These are phyloP conservation scores for Oryza coarctata DNA, from an alignment of 176 grass and related monocot genomes.

Conservation along the genomic window DNA sequence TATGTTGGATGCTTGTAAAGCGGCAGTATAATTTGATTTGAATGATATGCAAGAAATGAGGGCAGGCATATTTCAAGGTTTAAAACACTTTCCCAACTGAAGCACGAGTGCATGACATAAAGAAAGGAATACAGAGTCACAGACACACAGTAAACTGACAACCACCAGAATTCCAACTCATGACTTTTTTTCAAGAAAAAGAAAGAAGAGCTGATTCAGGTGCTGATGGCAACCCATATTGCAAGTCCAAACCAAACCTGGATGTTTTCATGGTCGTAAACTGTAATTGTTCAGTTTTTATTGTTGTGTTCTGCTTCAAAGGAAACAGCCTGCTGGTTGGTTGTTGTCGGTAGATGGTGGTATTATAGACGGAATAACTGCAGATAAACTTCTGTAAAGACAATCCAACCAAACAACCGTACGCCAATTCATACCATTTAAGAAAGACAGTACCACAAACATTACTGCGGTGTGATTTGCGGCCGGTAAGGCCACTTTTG, in stretches of 20 bases:
- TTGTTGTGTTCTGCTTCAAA: background rate
- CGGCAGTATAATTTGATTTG: background rate
- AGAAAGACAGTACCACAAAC: conserved; percentile 1
- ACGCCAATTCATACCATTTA: background rate
- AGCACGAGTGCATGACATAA: background rate
- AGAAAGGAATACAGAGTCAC: background rate
- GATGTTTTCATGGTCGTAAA: background rate
- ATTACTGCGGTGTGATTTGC: background rate
- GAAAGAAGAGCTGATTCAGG: no score
- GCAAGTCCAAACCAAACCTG: background rate
- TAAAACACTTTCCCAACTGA: background rate
- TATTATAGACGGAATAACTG: background rate
- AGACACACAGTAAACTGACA: background rate
- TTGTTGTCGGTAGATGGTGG: background rate
- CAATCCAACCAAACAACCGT: conserved; percentile 25
- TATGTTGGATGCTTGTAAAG: background rate
- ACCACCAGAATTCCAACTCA: no score
- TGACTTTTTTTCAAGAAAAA: no score
- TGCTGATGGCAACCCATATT: background rate
- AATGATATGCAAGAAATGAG: background rate
- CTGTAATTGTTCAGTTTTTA: background rate
- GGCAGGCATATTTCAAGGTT: background rate
- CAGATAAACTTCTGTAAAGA: background rate
- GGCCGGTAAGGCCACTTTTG: background rate
- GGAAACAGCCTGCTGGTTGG: background rate